Evolutionary conservation across 768 basidiomycete species (phyloP), one percentile per base, ranked within the genome.

Genomic region (Pleurotus tuoliensis): DNA sequence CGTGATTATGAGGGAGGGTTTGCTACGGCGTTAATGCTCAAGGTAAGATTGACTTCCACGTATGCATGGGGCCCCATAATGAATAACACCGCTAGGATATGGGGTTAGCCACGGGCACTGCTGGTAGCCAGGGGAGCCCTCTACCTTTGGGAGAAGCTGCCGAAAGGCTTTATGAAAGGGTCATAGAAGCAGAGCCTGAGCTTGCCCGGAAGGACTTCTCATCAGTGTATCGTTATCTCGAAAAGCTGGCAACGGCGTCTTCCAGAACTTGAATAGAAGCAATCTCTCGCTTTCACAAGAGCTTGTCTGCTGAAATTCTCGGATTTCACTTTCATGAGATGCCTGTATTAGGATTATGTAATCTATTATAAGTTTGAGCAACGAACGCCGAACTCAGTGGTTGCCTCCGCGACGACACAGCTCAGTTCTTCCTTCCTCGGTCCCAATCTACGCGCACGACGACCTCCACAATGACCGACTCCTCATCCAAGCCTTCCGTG

Each of bases 1-100:
- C 80, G 87, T 41, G 82, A 86, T 44, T 95, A 88, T 57, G 87
- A 90, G 60, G 92, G 91, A 13, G 93, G 94, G 2, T 95, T 94
- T 68, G 89, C 89, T 4, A 90, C 88, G 2, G 75, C 76, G 5
- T 73, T 94, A 47, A 94, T 94, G 92, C 70, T 92, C 55, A 94
- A 94, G 83, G 92, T 85, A 44, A 63, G 24, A 27, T 43, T 46
- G 11, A 46, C 38, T 53, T 58, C 56, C 51, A 34, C 43, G 40
- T 24, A 45, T n/a, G 58, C 18, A 45, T 44, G 41, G 20, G 41
- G n/a, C 20, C n/a, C 41, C 41, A 9, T 44, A 16, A 55, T 45
- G 50, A 44, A 57, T 34, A 39, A 40, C 20, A 47, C 38, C 51
- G 49, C 7, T 59, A 94, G 92, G 93, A 96, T 66, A 85, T 96